These are phyloP conservation scores for Trypanosoma avium DNA, from an alignment of 208 protist species.

Conservation along the genomic window DNA sequence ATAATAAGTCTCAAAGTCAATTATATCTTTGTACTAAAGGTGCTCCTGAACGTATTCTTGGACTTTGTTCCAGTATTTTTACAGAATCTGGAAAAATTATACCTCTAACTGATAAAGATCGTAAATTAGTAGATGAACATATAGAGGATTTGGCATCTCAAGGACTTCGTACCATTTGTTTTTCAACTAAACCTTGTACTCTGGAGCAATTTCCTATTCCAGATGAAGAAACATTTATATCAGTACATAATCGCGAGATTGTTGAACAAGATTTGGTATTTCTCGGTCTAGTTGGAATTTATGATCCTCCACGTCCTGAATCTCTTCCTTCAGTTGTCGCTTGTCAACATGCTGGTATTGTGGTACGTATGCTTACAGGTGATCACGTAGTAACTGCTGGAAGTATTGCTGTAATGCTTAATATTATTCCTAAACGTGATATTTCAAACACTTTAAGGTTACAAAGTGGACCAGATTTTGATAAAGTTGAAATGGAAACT, in stretches of 20 bases:
- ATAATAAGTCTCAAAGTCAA: constrained; percentile 47
- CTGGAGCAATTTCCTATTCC: constrained; percentile 55
- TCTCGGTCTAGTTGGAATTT: constrained; percentile 91
- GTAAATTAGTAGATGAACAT: constrained; percentile 52
- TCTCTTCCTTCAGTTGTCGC: constrained; percentile 76
- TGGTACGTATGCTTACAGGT: constrained; percentile 91
- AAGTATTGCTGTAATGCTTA: constrained; percentile 86
- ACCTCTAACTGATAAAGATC: constrained; percentile 17
- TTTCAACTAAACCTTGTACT: constrained; percentile 15
- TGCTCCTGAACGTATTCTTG: constrained; percentile 83
- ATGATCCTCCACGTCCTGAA: constrained; percentile 89
- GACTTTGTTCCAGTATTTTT: constrained; percentile 61
- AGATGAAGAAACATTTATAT: constrained; percentile 43
- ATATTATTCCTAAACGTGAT: constrained; percentile 76
- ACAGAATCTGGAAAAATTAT: constrained; percentile 33
- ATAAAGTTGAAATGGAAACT: constrained; percentile 60
- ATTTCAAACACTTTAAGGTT: constrained; percentile 61
- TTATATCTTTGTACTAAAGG: constrained; percentile 88
- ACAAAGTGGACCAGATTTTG: constrained; percentile 83
- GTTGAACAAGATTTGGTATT: constrained; percentile 88
- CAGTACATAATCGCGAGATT: constrained; percentile 53
- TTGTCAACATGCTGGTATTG: constrained; percentile 89
- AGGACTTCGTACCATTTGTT: constrained; percentile 75
- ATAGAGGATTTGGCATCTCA: constrained; percentile 66
- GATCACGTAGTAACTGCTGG: constrained; percentile 88